A percentile compares a stretch with the other conserved stretches of the same genome.
Conservation (phyloP, 208 protist genomes). For the Leptomonas pyrrhocoris region DNA sequence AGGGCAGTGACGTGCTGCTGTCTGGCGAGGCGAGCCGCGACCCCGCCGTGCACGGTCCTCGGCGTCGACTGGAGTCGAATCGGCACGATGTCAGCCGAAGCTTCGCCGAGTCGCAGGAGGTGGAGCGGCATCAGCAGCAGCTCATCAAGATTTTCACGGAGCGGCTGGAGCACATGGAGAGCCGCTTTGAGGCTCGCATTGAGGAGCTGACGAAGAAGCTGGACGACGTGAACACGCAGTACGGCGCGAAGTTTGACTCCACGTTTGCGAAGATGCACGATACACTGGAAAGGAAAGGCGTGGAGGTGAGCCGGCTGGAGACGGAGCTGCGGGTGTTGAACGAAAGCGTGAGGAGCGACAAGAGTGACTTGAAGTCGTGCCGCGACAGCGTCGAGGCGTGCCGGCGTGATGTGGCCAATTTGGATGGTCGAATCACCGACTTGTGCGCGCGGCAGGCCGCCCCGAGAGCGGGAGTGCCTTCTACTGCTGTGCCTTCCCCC, state of each 20-base stretch:
- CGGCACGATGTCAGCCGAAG: constrained; percentile 6
- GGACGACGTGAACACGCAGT: constrained; percentile 12
- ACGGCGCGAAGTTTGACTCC: constrained; percentile 11
- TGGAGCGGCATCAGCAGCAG: constrained; percentile 37
- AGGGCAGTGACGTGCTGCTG: background rate
- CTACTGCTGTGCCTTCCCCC: background rate
- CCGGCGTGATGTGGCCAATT: constrained; percentile 18
- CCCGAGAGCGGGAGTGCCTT: background rate
- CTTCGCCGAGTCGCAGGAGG: constrained; percentile 14
- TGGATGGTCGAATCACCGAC: constrained; percentile 15
- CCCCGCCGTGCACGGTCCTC: background rate
- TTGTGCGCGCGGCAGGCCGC: constrained; percentile 5
- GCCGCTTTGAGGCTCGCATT: constrained; percentile 21
- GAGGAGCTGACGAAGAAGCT: constrained; percentile 21
- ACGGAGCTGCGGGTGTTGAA: constrained; percentile 21
- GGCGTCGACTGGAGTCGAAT: constrained; percentile 15
- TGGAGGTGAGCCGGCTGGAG: constrained; percentile 16
- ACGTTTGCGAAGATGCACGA: constrained; percentile 18
- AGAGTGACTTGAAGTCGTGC: constrained; percentile 25
- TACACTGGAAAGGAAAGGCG: background rate
- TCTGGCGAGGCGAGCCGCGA: background rate
- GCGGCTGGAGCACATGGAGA: constrained; percentile 46
- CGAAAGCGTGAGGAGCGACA: constrained; percentile 1
- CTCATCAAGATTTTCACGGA: constrained; percentile 68
- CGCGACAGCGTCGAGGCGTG: constrained; percentile 23